Base-by-base conservation (phyloP, 345 rosid species). In the Populus tremula region DNA sequence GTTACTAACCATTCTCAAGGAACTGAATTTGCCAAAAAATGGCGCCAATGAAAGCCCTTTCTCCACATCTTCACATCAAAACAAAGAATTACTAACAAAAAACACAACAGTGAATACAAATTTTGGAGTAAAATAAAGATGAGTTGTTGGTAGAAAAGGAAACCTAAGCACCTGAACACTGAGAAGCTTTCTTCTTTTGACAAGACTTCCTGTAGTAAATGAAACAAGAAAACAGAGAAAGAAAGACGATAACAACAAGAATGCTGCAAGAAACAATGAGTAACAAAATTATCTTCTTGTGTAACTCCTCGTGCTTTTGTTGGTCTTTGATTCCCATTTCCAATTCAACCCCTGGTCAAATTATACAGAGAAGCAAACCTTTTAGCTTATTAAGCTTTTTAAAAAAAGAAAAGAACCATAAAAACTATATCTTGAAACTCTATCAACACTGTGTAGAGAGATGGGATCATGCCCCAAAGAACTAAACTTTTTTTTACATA, bases 241-340 rank as follows among this genome's bases (percentile, higher is more conserved):
- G 31, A 67, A 77, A 29, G 59, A 90, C 65, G 72, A 88, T 78
- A 10, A 87, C 65, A 77, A 71, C 89, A 74, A 88, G 80, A 49
- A 88, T 84, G 81, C 86, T 78, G 76, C 92, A 91, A 64, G 87
- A 81, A 84, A 90, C 90, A 82, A 80, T 75, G 59, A 96, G 87
- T 82, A 73, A 87, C 72, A 45, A 86, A 54, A 72, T 72, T 62
- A 86, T 76, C 80, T 83, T 92, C 84, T 79, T 86, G 78, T 80
- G 82, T 20, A 81, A 80, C 73, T 83, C 80, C 85, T 79, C 82
- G 31, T 85, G 80, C 64, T 79, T 83, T 27, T 69, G 71, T 53
- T 82, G 89, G 76, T 80, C 91, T 79, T 85, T 79, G 76, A 70
- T 76, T 65, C 83, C 91, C 76, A 73, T 47, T 45, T 53, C 76